A percentile compares a stretch with the other conserved stretches of the same genome.
phyloP scores from a whole-genome alignment of 2,329 filamentous ascomycete species.

The Claviceps sp. region DNA sequence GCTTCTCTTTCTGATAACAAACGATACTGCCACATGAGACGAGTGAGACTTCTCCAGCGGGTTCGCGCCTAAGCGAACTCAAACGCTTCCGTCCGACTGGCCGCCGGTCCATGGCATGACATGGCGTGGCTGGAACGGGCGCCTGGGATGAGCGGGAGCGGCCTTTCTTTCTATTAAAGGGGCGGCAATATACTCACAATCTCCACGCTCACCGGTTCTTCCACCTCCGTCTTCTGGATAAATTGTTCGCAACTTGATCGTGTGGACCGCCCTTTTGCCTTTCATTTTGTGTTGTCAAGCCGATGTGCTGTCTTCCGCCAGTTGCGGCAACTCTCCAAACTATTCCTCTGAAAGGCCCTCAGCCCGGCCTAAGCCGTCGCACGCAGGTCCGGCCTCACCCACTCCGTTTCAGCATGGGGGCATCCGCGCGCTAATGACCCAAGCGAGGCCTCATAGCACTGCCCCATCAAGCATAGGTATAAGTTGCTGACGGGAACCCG shows the following conservation, averaged over 20 bases:
- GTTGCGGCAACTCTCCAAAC: background rate
- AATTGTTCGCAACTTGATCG: background rate
- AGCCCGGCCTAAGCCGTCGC: slow-evolving; percentile 2
- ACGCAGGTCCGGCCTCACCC: background rate
- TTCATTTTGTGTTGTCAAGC: background rate
- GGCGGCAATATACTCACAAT: background rate
- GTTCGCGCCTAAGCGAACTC: background rate
- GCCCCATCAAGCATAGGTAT: background rate
- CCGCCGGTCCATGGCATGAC: background rate
- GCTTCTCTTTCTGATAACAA: background rate
- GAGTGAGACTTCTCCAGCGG: background rate
- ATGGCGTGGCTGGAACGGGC: background rate
- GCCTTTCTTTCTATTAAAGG: background rate
- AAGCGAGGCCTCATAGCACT: background rate
- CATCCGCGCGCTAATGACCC: background rate
- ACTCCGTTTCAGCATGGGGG: background rate
- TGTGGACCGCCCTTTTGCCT: background rate
- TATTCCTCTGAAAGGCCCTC: background rate
- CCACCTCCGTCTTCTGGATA: background rate
- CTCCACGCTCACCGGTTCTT: background rate
- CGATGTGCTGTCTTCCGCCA: background rate
- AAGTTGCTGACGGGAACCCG: background rate
- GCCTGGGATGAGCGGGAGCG: background rate
- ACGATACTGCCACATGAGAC: background rate
- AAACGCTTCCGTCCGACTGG: slow-evolving; percentile 1